These are phyloP conservation scores for Chondrus crispus DNA, from an alignment of 23 red algal species.

Conservation along the genomic window DNA sequence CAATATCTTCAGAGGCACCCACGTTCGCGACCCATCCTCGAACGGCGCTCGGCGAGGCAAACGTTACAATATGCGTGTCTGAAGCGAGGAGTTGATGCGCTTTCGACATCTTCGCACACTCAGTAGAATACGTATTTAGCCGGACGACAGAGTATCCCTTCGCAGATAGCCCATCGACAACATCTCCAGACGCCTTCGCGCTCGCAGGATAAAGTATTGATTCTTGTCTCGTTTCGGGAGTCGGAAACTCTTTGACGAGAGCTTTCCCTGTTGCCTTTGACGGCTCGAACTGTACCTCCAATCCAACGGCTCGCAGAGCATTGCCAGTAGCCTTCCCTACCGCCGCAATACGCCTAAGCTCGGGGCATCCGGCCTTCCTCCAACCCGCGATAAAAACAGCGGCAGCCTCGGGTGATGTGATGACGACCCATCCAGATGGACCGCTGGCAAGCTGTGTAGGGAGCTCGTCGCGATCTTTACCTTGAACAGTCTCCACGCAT, in stretches of 20 bases:
- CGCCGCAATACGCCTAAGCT: conserved; percentile 29
- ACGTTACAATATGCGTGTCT: conserved; percentile 50
- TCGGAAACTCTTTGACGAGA: conserved; percentile 65
- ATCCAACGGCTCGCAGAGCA: conserved; percentile 39
- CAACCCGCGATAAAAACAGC: conserved; percentile 52
- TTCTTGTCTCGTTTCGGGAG: background rate
- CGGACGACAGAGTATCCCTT: conserved; percentile 37
- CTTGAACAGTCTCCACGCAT: conserved; percentile 45
- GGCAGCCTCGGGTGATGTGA: conserved; percentile 67
- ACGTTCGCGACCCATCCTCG: conserved; percentile 55
- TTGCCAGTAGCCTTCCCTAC: conserved; percentile 54
- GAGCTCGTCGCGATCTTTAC: conserved; percentile 32
- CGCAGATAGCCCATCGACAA: conserved; percentile 48
- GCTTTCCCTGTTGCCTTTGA: conserved; percentile 72
- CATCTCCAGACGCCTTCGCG: conserved; percentile 22
- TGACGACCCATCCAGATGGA: conserved; percentile 35
- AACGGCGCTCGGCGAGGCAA: conserved; percentile 72
- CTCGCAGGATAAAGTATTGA: conserved; percentile 64
- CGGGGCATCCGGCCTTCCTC: conserved; percentile 28
- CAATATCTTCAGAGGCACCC: conserved; percentile 14
- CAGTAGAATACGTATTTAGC: conserved; percentile 67
- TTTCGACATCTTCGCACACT: background rate
- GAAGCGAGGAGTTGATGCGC: background rate
- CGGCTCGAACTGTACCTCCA: conserved; percentile 64
- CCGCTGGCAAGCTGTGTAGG: background rate